Evolutionary conservation across 2,329 filamentous ascomycete genomes (phyloP).

Genomic region (Fusarium begoniae): DNA sequence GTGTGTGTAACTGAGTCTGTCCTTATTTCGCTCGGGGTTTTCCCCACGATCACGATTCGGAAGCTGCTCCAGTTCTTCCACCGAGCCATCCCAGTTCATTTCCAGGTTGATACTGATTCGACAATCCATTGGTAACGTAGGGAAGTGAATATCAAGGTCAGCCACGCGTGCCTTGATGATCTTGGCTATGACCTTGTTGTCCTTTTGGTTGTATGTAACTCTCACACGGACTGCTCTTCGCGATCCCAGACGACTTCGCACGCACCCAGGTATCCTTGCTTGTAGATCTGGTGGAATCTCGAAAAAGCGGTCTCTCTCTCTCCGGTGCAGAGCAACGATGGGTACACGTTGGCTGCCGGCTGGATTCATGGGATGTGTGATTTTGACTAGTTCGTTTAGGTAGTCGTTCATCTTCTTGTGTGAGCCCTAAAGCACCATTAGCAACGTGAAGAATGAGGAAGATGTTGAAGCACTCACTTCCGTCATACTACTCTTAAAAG

Average conservation of each 20-base stretch:
- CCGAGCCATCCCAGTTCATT: constrained; percentile 81
- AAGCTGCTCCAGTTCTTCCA: constrained; percentile 62
- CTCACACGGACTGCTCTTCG: constrained; percentile 61
- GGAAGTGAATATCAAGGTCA: constrained; percentile 88
- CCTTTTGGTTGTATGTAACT: constrained; percentile 80
- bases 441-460: not conserved
- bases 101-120: constrained; percentile 95
- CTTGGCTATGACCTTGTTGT: constrained; percentile 74
- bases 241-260: constrained; percentile 66
- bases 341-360: constrained; percentile 61
- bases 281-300: constrained; percentile 71
- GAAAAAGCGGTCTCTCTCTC: constrained; percentile 85
- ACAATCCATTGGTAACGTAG: constrained; percentile 82
- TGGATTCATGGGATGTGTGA: constrained; percentile 65
- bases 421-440: constrained; percentile 65
- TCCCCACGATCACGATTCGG: constrained; percentile 46
- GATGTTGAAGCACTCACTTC: constrained; percentile 65
- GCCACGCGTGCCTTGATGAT: constrained; percentile 92
- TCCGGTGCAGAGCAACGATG: constrained; percentile 83
- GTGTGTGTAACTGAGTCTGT: constrained; percentile 90
- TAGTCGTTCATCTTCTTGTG: constrained; percentile 87
- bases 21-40: constrained; percentile 78
- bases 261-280: constrained; percentile 69
- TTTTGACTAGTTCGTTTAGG: constrained; percentile 74
- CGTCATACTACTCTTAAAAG: constrained; percentile 90